phyloP scores from a whole-genome alignment of 2,329 filamentous ascomycete genomes.

The Penicillium sp. region DNA sequence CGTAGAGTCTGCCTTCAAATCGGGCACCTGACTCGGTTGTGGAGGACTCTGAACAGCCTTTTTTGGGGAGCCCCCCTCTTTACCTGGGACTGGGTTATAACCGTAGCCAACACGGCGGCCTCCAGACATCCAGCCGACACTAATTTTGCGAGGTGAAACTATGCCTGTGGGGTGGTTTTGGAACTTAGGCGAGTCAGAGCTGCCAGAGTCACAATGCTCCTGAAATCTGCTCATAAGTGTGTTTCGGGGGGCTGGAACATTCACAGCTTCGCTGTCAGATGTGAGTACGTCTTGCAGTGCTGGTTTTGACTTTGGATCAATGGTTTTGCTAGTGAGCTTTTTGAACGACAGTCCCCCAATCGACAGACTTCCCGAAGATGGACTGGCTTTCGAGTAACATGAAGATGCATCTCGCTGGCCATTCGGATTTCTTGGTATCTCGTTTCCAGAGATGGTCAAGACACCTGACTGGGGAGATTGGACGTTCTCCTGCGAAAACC shows the following conservation, averaged over 20 bases:
- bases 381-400: conserved; percentile 24
- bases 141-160: conserved; percentile 34
- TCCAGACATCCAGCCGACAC: conserved; percentile 44
- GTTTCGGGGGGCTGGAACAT: background rate
- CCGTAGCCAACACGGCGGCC: conserved; percentile 43
- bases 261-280: background rate
- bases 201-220: conserved; percentile 30
- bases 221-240: conserved; percentile 31
- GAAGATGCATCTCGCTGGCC: conserved; percentile 23
- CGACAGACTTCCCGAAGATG: conserved; percentile 5
- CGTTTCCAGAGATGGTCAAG: background rate
- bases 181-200: background rate
- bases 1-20: background rate
- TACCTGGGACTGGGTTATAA: conserved; percentile 34
- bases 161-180: conserved; percentile 1
- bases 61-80: conserved; percentile 16
- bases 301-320: background rate
- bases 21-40: background rate
- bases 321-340: background rate
- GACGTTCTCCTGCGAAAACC: conserved; percentile 15
- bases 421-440: background rate
- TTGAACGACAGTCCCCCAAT: background rate
- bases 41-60: background rate
- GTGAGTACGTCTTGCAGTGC: conserved; percentile 4
- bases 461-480: conserved; percentile 1